Conservation (phyloP, 352 stramenopile species). For the Globisporangium paroecandrum region DNA sequence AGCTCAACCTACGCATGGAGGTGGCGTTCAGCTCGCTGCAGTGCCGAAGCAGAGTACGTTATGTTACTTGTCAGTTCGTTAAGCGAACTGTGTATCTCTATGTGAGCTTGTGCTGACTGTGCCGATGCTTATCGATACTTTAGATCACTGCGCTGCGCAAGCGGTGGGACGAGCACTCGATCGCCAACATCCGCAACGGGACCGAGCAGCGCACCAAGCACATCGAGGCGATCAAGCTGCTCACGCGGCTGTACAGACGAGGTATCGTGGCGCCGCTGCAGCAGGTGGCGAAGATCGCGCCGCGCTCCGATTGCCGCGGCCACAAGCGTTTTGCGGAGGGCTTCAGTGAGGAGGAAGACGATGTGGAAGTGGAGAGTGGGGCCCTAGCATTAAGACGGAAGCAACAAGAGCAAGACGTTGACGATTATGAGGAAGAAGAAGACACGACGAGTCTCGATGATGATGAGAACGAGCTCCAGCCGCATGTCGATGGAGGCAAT, state of each 20-base stretch:
- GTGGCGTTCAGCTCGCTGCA: slow-evolving; percentile 2
- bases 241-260: not conserved
- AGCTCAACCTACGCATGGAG: slow-evolving; percentile 4
- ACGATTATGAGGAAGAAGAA: not conserved
- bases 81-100: not conserved
- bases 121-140: not conserved
- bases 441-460: slow-evolving; percentile 1
- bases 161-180: slow-evolving; percentile 3
- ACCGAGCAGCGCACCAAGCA: slow-evolving; percentile 4
- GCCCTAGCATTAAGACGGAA: not conserved
- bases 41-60: not conserved
- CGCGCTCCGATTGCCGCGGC: not conserved
- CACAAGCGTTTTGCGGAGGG: slow-evolving; percentile 1
- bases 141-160: not conserved
- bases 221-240: not conserved
- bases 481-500: not conserved
- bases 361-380: not conserved
- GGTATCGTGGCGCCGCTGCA: not conserved
- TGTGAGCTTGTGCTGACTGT: not conserved
- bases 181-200: slow-evolving; percentile 1
- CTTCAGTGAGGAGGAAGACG: not conserved
- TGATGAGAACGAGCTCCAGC: not conserved
- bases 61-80: not conserved
- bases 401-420: not conserved
- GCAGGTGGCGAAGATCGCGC: not conserved